These are phyloP conservation scores for Alternaria solani DNA, from an alignment of 2,329 filamentous ascomycete species.

Conservation along the genomic window DNA sequence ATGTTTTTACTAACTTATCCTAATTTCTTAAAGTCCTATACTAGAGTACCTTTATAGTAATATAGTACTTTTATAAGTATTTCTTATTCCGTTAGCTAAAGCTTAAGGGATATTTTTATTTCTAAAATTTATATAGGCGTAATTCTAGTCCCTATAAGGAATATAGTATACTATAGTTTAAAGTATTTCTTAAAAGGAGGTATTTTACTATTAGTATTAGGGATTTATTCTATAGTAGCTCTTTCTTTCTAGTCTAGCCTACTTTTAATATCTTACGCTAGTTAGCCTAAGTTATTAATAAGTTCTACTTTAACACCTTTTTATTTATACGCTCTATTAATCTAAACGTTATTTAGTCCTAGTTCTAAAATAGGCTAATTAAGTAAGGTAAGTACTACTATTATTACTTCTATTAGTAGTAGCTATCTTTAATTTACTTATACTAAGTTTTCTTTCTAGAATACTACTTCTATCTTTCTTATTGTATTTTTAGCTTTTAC, in stretches of 20 bases:
- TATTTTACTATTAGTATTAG: neutral
- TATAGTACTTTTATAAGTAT: neutral
- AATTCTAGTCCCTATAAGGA: neutral
- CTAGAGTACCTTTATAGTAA: too few species aligned
- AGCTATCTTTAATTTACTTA: too few species aligned
- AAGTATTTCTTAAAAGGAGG: neutral
- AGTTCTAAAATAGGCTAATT: too few species aligned
- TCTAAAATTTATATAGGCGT: neutral
- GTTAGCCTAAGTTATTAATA: neutral
- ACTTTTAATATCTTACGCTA: neutral
- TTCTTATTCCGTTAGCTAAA: too few species aligned
- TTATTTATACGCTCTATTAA: neutral
- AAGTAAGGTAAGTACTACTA: too few species aligned
- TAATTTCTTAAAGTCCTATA: neutral
- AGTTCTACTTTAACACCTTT: neutral
- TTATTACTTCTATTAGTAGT: too few species aligned
- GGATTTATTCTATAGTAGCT: neutral
- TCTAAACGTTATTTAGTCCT: neutral
- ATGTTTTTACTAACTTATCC: neutral
- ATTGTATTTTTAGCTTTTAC: too few species aligned
- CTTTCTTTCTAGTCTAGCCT: neutral
- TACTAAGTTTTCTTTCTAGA: too few species aligned
- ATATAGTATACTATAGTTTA: neutral
- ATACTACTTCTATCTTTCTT: too few species aligned
- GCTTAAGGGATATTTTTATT: neutral